These are phyloP conservation scores for Rhizopogon salebrosus DNA, from an alignment of 768 basidiomycete genomes.

Conservation along the genomic window DNA sequence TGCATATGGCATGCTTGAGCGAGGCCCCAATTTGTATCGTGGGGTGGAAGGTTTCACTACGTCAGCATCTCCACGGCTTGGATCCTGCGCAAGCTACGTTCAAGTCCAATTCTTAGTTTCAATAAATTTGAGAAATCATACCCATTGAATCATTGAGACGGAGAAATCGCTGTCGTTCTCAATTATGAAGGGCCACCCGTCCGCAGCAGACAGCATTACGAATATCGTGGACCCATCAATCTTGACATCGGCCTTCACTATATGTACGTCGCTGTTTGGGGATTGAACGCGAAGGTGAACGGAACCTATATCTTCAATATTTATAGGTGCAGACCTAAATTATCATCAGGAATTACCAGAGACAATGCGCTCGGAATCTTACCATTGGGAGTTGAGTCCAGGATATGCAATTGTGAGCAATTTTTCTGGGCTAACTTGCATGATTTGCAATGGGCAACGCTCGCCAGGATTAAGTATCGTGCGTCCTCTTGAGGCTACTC, in stretches of 20 bases:
- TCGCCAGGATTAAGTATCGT: conserved; percentile 63
- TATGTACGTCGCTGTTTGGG: conserved; percentile 36
- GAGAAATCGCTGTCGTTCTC: conserved; percentile 82
- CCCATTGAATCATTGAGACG: conserved; percentile 71
- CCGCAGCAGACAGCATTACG: conserved; percentile 59
- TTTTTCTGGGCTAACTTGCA: conserved; percentile 64
- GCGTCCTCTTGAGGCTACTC: conserved; percentile 58
- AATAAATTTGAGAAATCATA: conserved; percentile 21
- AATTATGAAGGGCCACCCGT: conserved; percentile 84
- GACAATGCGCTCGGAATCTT: conserved; percentile 1
- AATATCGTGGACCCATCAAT: conserved; percentile 89
- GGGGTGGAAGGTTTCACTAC: conserved; percentile 32
- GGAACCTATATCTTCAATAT: conserved; percentile 84
- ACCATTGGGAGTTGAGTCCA: conserved; percentile 85
- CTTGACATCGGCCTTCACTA: conserved; percentile 73
- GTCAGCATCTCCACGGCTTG: conserved; percentile 30
- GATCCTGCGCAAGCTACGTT: conserved; percentile 32
- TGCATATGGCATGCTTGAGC: conserved; percentile 62
- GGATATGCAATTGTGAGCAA: conserved; percentile 82
- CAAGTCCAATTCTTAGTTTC: background rate
- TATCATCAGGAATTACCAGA: background rate
- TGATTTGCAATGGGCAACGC: conserved; percentile 58
- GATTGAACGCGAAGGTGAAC: conserved; percentile 61
- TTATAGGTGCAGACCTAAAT: conserved; percentile 86
- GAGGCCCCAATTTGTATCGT: conserved; percentile 55